Base-by-base conservation (phyloP, 768 basidiomycete species). In the Rhodotorula taiwanensis region DNA sequence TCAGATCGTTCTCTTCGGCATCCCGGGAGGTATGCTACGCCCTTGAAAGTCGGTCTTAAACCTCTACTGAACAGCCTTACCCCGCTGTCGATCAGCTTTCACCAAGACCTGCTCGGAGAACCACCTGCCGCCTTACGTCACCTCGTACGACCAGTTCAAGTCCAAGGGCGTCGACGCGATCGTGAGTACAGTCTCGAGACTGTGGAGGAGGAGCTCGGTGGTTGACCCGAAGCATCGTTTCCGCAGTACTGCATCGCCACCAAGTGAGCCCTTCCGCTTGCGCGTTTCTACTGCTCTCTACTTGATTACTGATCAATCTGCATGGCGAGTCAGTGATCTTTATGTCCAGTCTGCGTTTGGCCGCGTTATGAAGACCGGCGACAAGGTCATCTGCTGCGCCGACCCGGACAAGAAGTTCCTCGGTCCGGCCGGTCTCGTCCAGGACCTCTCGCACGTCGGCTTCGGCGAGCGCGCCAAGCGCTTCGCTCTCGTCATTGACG, bases 21-120 rank as follows among this genome's bases (percentile, higher is more conserved):
- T 88, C 39, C 88, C 87, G 23, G 88, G 88, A 50, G 86, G 47
- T 48, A 5, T 87, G 21, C 88, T 88, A 78, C 87, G 87, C 21
- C 27, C 21, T 31, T 23, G 31, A 30, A 27, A 18, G 6, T 6
- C 4, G 31, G 6, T 2, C 23, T 20, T 15, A 7, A 15, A 4
- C 3, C 27, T 5, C 14, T 8, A 14, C 7, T 6, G 31, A 33
- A 1, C 31, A 21, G 31, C n/a, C 47, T 25, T n/a, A 48, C 36
- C 52, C 25, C 21, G 23, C 9, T 14, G 34, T 25, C 2, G n/a
- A n/a, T n/a, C 25, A 48, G 47, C 55, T 18, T 60, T 60, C 52
- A 52, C 58, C 51, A 53, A 60, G 44, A 53, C 58, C 7, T 52
- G 51, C 58, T 45, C 42, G 31, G 84, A 81, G 76, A 43, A 69